Percentiles rank a stretch among this genome's conserved stretches.
Conservation (phyloP, 2,329 filamentous ascomycete species). For the Penicillium sclerotiorum region DNA sequence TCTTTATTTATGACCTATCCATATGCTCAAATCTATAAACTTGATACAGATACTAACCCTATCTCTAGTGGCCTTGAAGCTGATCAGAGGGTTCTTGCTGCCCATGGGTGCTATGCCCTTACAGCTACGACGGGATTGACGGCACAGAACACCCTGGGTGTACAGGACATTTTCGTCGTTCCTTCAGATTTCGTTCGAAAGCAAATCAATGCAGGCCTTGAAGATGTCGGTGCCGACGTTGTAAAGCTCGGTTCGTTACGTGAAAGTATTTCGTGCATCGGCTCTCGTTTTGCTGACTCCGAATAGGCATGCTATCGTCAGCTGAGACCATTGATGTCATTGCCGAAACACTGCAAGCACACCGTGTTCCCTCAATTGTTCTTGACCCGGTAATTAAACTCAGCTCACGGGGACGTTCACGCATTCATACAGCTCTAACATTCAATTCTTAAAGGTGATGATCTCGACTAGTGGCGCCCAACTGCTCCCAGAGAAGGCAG, state of each 20-base stretch:
- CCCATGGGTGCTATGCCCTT: constrained; percentile 93
- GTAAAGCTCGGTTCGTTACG: constrained; percentile 78
- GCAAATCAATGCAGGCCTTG: constrained; percentile 82
- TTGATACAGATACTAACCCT: constrained; percentile 11
- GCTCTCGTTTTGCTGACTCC: constrained; percentile 5
- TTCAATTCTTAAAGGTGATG: constrained; percentile 72
- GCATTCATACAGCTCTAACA: neutral
- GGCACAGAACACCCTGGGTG: constrained; percentile 89
- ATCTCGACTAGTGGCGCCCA: constrained; percentile 58
- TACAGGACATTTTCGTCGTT: constrained; percentile 76
- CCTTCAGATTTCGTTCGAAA: constrained; percentile 78
- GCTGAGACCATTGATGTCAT: constrained; percentile 70
- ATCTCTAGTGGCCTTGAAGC: constrained; percentile 79
- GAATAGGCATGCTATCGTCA: constrained; percentile 77
- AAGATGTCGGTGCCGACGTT: constrained; percentile 84
- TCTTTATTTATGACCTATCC: neutral
- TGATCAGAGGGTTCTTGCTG: constrained; percentile 91
- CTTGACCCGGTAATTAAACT: constrained; percentile 69
- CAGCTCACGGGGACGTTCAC: too few relatives aligned
- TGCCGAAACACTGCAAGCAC: constrained; percentile 62
- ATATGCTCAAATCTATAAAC: neutral
- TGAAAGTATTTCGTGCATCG: neutral
- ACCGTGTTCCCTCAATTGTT: constrained; percentile 63
- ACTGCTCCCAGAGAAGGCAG: constrained; percentile 48
- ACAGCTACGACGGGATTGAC: constrained; percentile 93